Conservation (phyloP, 192 early-diverging fungal genomes). For the Irineochytrium annulatum region DNA sequence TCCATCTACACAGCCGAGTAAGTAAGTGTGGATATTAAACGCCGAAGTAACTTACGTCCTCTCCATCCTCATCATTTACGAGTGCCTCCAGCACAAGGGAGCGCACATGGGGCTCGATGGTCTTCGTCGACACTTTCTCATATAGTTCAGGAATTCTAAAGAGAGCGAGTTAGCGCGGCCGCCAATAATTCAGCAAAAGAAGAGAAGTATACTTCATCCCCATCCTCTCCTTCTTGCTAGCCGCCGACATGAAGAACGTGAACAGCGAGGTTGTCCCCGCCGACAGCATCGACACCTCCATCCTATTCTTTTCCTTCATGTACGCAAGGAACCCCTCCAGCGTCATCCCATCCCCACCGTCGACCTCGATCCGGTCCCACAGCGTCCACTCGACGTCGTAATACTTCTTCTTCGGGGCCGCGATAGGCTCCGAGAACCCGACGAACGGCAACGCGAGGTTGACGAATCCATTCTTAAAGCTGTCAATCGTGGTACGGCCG, state of each 20-base stretch:
- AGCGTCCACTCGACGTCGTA: conserved; percentile 80
- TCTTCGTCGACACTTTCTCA: conserved; percentile 79
- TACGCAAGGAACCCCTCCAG: conserved; percentile 84
- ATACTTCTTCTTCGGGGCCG: conserved; percentile 74
- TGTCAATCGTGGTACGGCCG: conserved; percentile 74
- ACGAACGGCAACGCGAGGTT: conserved; percentile 98
- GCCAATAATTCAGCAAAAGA: background rate
- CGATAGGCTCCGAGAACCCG: conserved; percentile 98
- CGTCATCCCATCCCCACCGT: conserved; percentile 70
- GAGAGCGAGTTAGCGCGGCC: background rate
- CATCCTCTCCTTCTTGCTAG: conserved; percentile 79
- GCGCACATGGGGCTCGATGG: conserved; percentile 78
- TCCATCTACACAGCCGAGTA: no score
- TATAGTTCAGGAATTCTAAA: conserved; percentile 73
- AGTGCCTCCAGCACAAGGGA: conserved; percentile 80
- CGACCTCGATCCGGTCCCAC: conserved; percentile 93
- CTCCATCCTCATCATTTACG: conserved; percentile 79
- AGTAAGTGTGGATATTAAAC: no score
- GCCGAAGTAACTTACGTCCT: no score
- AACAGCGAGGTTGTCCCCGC: conserved; percentile 90
- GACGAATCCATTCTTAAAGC: conserved; percentile 99
- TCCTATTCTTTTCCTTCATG: conserved; percentile 73
- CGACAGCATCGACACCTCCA: conserved; percentile 92
- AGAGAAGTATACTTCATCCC: conserved; percentile 60
- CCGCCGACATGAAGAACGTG: conserved; percentile 78